Evolutionary conservation across 345 rosid species (phyloP), one percentile per base, ranked within the genome.

Genomic region (Euclidium syriacum): DNA sequence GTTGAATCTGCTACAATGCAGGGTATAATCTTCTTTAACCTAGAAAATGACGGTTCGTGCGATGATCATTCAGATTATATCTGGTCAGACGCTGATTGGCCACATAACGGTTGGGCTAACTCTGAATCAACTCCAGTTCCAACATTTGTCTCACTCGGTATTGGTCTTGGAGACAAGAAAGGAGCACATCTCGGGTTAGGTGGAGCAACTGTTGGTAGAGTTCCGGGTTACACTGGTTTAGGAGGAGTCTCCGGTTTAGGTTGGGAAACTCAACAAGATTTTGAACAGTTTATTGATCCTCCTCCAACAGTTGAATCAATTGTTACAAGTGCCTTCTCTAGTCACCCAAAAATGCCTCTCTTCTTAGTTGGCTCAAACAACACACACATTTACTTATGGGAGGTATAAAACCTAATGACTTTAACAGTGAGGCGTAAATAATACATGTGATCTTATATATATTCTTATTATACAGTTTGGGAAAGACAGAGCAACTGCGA

Each of bases 311-410:
- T 81, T 38, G 88, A 79, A 71, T 84, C 80, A 70, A 77, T 84
- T 54, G 77, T 85, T 60, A 75, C 95, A 30, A 84, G 85, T 62
- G 91, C 91, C 59, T 83, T 91, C 76, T 86, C 91, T 36, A 80
- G 84, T 78, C 98, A 91, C 58, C 96, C 98, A 19, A 84, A 87
- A 64, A 81, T 82, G 79, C 88, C 98, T 41, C 83, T 86, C 72
- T 91, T 91, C 74, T 74, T 91, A 77, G 98, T 83, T 75, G 98
- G 96, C 67, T 91, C 96, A 64, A 88, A 85, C 80, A 88, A 86
- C 64, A 86, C 95, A 25, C 96, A 83, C 66, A 76, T 88, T 69
- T 88, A 91, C 78, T 66, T 91, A 43, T 91, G 98, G 98, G 86
- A 91, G 98, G 98, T 91, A 81, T 61, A 81, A n/a, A 4, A 55